phyloP scores from a whole-genome alignment of 148 eudicot genomes.

The Dianthus caryophyllus region DNA sequence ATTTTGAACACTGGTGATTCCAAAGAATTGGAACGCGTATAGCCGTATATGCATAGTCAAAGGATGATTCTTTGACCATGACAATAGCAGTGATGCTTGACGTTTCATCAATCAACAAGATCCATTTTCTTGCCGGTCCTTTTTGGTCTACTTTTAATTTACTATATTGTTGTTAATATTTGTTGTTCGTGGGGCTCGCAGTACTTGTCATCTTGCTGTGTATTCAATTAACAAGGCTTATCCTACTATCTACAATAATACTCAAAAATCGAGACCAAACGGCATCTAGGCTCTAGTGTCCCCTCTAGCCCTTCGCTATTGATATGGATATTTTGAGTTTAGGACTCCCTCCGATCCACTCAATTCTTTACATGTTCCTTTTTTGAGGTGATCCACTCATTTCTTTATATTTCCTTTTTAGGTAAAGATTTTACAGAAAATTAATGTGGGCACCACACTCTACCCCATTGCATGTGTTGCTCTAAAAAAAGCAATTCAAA shows the following conservation, averaged over 20 bases:
- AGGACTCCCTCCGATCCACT: too few relatives aligned
- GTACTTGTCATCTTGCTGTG: not conserved
- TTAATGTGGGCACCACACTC: too few relatives aligned
- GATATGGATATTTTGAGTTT: too few relatives aligned
- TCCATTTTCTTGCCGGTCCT: slow-evolving; percentile 4
- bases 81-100: not conserved
- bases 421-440: too few relatives aligned
- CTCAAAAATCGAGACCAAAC: not conserved
- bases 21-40: not conserved
- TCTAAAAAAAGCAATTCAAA: too few relatives aligned
- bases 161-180: not conserved
- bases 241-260: not conserved
- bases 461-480: too few relatives aligned
- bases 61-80: slow-evolving; percentile 11
- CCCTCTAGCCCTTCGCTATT: too few relatives aligned
- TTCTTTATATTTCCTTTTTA: too few relatives aligned
- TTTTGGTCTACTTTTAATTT: not conserved
- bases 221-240: not conserved
- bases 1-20: too few relatives aligned
- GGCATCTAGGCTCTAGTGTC: not conserved
- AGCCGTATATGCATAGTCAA: slow-evolving; percentile 2
- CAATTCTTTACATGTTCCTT: too few relatives aligned
- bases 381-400: too few relatives aligned
- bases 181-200: not conserved
- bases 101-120: too few relatives aligned